Evolutionary conservation across 495 filamentous ascomycete species (phyloP).

Genomic region (Alectoria sarmentosa): DNA sequence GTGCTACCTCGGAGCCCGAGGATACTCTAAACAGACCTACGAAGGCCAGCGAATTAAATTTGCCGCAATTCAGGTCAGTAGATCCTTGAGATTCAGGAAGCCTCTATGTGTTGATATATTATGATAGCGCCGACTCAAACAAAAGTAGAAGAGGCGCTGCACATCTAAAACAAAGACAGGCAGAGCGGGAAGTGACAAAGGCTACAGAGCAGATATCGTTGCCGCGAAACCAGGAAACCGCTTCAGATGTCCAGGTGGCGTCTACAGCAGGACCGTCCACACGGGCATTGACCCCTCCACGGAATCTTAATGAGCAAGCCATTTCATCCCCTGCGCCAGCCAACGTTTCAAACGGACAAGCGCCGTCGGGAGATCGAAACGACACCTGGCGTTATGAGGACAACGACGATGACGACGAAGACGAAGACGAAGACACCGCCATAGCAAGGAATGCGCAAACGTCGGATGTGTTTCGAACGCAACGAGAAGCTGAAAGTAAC

Average conservation of each 20-base stretch:
- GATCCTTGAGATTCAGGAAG: neutral
- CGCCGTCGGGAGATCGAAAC: constrained; percentile 13
- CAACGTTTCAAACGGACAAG: constrained; percentile 3
- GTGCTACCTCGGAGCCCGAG: constrained; percentile 2
- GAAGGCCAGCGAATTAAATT: neutral
- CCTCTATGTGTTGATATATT: neutral
- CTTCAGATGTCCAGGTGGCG: constrained; percentile 12
- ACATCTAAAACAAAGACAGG: constrained; percentile 6
- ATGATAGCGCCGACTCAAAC: neutral
- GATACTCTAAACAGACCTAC: neutral
- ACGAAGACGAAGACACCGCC: neutral
- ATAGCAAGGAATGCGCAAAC: neutral
- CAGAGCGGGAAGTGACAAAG: neutral
- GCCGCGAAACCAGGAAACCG: neutral
- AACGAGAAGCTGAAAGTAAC: constrained; percentile 21
- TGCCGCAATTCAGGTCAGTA: constrained; percentile 11
- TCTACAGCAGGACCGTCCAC: constrained; percentile 5
- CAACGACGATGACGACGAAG: too few species aligned
- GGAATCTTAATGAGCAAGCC: neutral
- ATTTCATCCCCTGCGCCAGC: constrained; percentile 12
- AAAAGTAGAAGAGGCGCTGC: constrained; percentile 5
- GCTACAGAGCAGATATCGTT: constrained; percentile 5
- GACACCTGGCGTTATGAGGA: neutral
- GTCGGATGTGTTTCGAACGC: neutral
- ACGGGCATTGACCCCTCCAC: constrained; percentile 7